These are phyloP conservation scores for Yamadazyma paraphyllophila DNA, from an alignment of 805 yeast genomes.

Conservation along the genomic window DNA sequence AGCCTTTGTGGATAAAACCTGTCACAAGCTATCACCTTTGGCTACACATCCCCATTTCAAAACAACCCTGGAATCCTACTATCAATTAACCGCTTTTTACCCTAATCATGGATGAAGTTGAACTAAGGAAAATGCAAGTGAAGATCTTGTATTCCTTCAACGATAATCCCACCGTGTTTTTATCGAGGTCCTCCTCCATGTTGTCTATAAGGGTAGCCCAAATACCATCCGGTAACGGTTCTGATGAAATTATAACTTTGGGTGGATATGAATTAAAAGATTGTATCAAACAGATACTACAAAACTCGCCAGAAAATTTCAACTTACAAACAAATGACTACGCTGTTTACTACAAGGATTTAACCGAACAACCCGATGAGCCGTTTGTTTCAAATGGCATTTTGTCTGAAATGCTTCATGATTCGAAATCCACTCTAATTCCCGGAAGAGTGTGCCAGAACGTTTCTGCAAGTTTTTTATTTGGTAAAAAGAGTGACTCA, in stretches of 20 bases:
- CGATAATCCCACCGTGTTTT: constrained; percentile 41
- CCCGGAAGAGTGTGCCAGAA: constrained; percentile 61
- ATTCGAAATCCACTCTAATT: constrained; percentile 26
- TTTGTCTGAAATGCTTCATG: constrained; percentile 28
- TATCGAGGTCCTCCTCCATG: constrained; percentile 36
- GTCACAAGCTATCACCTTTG: too few relatives aligned
- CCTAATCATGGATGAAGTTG: constrained; percentile 11
- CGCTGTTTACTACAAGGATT: constrained; percentile 45
- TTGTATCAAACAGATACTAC: constrained; percentile 38
- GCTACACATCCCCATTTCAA: too few relatives aligned
- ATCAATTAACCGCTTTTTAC: too few relatives aligned
- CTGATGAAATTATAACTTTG: constrained; percentile 31
- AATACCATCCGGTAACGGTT: constrained; percentile 25
- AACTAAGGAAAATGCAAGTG: constrained; percentile 41
- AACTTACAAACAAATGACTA: constrained; percentile 37
- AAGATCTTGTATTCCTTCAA: constrained; percentile 46
- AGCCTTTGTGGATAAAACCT: background rate
- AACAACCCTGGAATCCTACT: too few relatives aligned
- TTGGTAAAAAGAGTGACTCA: constrained; percentile 36
- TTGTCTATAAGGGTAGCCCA: constrained; percentile 37
- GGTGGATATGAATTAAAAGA: constrained; percentile 42
- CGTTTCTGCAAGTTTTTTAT: constrained; percentile 44
- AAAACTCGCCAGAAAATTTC: constrained; percentile 43
- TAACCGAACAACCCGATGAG: constrained; percentile 48
- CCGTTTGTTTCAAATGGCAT: constrained; percentile 46